phyloP scores from a whole-genome alignment of 306 rosid genomes.

The Quercus parvula region DNA sequence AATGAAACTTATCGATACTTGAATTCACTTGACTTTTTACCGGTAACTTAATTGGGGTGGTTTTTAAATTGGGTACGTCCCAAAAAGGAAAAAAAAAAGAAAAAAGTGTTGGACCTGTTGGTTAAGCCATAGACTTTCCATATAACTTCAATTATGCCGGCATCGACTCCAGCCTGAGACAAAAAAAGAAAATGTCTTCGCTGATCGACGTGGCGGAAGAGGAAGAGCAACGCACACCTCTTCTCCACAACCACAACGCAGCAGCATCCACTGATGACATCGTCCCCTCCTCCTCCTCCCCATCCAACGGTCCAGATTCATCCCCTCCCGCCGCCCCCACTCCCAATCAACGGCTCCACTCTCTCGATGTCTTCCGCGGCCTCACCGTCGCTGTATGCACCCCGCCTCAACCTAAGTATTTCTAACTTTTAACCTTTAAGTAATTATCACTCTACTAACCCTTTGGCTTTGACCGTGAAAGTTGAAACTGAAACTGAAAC shows the following conservation, averaged over 20 bases:
- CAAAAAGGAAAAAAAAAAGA: rapidly evolving
- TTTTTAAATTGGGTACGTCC: too few species aligned
- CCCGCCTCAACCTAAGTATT: not conserved
- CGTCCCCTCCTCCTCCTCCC: conserved; percentile 16
- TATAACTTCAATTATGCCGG: too few species aligned
- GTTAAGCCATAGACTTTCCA: too few species aligned
- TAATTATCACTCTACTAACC: too few species aligned
- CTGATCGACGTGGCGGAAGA: conserved; percentile 29
- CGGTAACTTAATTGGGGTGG: too few species aligned
- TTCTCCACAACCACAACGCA: conserved; percentile 11
- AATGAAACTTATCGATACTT: too few species aligned
- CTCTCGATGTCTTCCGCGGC: conserved; percentile 84
- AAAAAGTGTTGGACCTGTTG: too few species aligned
- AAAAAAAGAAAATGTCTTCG: conserved; percentile 32
- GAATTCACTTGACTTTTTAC: too few species aligned
- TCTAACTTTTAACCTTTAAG: too few species aligned
- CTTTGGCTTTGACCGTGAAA: too few species aligned
- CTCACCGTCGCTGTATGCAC: conserved; percentile 63
- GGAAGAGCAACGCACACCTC: conserved; percentile 36
- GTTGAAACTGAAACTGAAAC: too few species aligned
- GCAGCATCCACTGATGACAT: conserved; percentile 15
- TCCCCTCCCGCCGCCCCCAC: conserved; percentile 22
- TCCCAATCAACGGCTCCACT: conserved; percentile 61
- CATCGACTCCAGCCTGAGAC: too few species aligned
- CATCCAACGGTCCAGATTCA: conserved; percentile 24